phyloP scores from a whole-genome alignment of 1,284 basidiomycete species.

The Moesziomyces globuligerus region DNA sequence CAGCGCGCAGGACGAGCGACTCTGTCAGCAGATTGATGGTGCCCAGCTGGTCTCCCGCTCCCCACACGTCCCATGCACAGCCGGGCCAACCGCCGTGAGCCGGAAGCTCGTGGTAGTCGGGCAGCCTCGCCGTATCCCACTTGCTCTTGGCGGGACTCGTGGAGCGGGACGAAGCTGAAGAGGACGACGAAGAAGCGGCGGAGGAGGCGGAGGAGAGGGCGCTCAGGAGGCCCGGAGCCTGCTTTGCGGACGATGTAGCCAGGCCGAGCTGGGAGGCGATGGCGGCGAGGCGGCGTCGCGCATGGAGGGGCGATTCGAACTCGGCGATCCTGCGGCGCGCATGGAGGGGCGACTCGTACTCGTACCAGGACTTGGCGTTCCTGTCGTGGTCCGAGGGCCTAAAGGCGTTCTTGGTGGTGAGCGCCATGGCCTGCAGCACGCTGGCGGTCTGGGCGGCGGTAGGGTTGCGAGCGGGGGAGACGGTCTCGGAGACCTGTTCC shows the following conservation, averaged over 20 bases:
- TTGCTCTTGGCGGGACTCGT: constrained; percentile 9
- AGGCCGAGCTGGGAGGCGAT: constrained; percentile 51
- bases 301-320: constrained; percentile 45
- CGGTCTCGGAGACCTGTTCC: constrained; percentile 19
- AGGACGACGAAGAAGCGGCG: constrained; percentile 2
- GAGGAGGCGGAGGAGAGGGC: constrained; percentile 14
- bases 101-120: constrained; percentile 50
- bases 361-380: constrained; percentile 26
- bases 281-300: constrained; percentile 39
- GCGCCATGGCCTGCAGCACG: constrained; percentile 44
- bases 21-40: constrained; percentile 78
- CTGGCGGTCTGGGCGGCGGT: constrained; percentile 33
- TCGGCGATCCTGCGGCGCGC: constrained; percentile 24
- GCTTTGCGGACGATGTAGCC: constrained; percentile 38
- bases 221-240: constrained; percentile 20
- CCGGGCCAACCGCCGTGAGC: constrained; percentile 53
- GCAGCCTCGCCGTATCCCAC: constrained; percentile 43
- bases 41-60: constrained; percentile 76
- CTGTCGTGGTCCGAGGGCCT: neutral
- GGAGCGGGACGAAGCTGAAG: constrained; percentile 4
- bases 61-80: constrained; percentile 78
- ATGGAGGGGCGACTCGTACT: constrained; percentile 39
- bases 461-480: constrained; percentile 20
- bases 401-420: constrained; percentile 23
- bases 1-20: constrained; percentile 73